phyloP scores from a whole-genome alignment of 2,329 filamentous ascomycete genomes.

The Fusarium proliferatum region DNA sequence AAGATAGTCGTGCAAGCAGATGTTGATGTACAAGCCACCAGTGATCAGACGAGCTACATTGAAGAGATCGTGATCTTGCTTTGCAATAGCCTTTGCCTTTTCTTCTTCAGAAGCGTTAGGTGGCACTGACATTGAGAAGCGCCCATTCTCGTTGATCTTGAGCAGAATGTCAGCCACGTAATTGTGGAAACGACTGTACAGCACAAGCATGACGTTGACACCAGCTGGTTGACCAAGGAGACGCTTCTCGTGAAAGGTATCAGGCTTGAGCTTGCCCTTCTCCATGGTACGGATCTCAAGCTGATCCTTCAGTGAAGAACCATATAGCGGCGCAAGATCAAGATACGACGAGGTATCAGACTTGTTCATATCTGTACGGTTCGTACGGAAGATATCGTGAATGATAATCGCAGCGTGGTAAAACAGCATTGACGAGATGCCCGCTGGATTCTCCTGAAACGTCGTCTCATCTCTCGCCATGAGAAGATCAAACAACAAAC shows the following conservation, averaged over 20 bases:
- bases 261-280: constrained; percentile 76
- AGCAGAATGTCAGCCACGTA: constrained; percentile 71
- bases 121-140: constrained; percentile 56
- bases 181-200: constrained; percentile 79
- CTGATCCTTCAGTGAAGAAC: constrained; percentile 72
- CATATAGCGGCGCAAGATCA: constrained; percentile 79
- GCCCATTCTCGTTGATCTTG: constrained; percentile 73
- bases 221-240: constrained; percentile 75
- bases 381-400: constrained; percentile 54
- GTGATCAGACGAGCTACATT: constrained; percentile 60
- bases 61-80: constrained; percentile 65
- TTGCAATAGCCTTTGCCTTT: constrained; percentile 50
- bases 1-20: constrained; percentile 69
- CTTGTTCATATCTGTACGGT: constrained; percentile 69
- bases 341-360: constrained; percentile 80
- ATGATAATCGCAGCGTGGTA: constrained; percentile 75
- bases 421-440: constrained; percentile 80
- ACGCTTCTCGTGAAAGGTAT: constrained; percentile 75
- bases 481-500: constrained; percentile 74
- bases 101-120: constrained; percentile 37
- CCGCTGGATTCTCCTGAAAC: constrained; percentile 74
- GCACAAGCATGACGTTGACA: constrained; percentile 73
- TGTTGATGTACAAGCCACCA: constrained; percentile 66
- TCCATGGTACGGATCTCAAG: constrained; percentile 70
- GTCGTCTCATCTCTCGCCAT: constrained; percentile 65